Conservation (phyloP, 495 filamentous ascomycete genomes). For the Aspergillus cristatus region DNA sequence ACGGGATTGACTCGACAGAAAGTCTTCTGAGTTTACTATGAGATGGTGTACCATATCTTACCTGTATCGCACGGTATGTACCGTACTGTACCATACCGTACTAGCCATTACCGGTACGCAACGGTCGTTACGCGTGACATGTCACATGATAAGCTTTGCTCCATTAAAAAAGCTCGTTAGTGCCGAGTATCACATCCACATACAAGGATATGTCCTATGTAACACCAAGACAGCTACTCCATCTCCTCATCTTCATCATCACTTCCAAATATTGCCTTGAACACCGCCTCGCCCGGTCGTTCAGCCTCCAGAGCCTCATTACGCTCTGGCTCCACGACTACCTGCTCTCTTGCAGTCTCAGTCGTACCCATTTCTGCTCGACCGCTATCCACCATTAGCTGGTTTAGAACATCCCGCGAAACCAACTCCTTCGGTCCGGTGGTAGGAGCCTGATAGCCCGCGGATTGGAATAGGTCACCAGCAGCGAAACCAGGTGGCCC, state of each 20-base stretch:
- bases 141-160: no score
- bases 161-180: no score
- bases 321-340: slow-evolving; percentile 58
- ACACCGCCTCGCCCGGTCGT: slow-evolving; percentile 79
- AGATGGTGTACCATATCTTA: no score
- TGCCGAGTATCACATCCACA: no score
- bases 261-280: slow-evolving; percentile 89
- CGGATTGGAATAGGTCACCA: slow-evolving; percentile 26
- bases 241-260: slow-evolving; percentile 67
- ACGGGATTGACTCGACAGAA: no score
- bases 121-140: no score
- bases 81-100: no score
- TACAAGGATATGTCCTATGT: no score
- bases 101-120: no score
- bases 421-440: slow-evolving; percentile 24
- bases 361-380: slow-evolving; percentile 7
- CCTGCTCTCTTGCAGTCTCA: slow-evolving; percentile 10
- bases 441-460: slow-evolving; percentile 22
- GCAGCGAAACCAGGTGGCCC: slow-evolving; percentile 9
- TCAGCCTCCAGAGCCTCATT: slow-evolving; percentile 83
- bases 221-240: no score
- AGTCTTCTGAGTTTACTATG: no score
- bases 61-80: no score
- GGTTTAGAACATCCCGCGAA: slow-evolving; percentile 33
- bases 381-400: slow-evolving; percentile 25